Conservation (phyloP, 768 basidiomycete species). For the Suillus clintonianus region DNA sequence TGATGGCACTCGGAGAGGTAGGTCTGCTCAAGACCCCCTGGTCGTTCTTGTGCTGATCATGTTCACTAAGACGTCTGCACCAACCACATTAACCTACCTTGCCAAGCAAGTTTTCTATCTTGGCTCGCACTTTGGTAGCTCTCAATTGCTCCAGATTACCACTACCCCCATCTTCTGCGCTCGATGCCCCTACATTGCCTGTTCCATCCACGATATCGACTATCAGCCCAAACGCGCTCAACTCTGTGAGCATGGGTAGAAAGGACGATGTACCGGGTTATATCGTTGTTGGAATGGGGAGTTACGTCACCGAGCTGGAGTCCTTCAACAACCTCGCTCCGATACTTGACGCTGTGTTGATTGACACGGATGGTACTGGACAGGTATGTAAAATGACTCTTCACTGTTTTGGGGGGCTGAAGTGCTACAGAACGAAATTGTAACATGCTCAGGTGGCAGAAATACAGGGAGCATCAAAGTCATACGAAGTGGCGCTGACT, state of each 20-base stretch:
- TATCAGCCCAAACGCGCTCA: slow-evolving; percentile 37
- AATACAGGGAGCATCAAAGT: slow-evolving; percentile 78
- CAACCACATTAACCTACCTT: slow-evolving; percentile 73
- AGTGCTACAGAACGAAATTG: slow-evolving; percentile 62
- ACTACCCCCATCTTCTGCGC: slow-evolving; percentile 40
- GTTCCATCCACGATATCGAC: slow-evolving; percentile 52
- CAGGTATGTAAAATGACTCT: slow-evolving; percentile 47
- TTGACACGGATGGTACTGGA: slow-evolving; percentile 69
- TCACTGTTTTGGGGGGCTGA: neutral
- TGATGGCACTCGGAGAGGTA: slow-evolving; percentile 76
- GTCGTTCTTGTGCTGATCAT: slow-evolving; percentile 7
- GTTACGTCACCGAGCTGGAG: slow-evolving; percentile 61
- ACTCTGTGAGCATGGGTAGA: slow-evolving; percentile 35
- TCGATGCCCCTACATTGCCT: slow-evolving; percentile 47
- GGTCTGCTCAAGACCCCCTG: slow-evolving; percentile 7
- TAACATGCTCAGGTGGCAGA: slow-evolving; percentile 83
- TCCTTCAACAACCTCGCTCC: slow-evolving; percentile 80
- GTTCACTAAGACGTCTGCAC: slow-evolving; percentile 59
- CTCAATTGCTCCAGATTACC: slow-evolving; percentile 69
- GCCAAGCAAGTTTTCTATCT: slow-evolving; percentile 70
- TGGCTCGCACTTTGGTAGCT: slow-evolving; percentile 82
- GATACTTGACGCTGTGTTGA: slow-evolving; percentile 76
- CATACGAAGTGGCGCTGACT: slow-evolving; percentile 81
- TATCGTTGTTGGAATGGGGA: slow-evolving; percentile 54
- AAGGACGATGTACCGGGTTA: slow-evolving; percentile 36